Base-by-base conservation (phyloP, 2,329 filamentous ascomycete species). In the Phialophora verrucosa region DNA sequence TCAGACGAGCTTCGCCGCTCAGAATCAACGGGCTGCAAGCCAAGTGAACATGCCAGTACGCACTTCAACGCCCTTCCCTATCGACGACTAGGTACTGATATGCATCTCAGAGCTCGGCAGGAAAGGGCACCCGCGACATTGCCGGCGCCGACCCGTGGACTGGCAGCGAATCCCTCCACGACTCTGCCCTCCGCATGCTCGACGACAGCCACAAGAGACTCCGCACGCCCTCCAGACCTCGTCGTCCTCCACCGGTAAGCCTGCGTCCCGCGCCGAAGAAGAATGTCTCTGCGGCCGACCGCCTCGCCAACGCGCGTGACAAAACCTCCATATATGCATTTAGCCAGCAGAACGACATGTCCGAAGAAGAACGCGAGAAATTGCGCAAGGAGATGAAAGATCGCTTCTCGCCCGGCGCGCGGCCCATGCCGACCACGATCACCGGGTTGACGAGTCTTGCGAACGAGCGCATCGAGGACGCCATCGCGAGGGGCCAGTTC, bases 381-480 rank as follows among this genome's bases (percentile, higher is more conserved):
- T 83, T 91, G 72, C 85, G 88, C 57, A 84, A 85, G 69, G 88
- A 95, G 75, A 85, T 98, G 66, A 89, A 90, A 44, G 93, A 96
- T 64, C 85, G 93, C 0, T 97, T 98, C 72, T 82, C 86, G 17
- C 89, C 93, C 0, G 87, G 84, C 1, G 90, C 88, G 2, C 85
- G 92, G 55, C 83, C 87, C 0, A 86, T 96, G 78, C 92, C 93
- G 1, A 90, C 88, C 63, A 88, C 91, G 0, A 80, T 98, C 1
- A 86, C 90, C 38, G 95, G 93, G 0, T 81, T 99, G 14, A 86
- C 90, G 3, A 91, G 91, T 0, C 79, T 98, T 59, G 95, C 95
- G 1, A 97, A 98, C 76, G 90, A 97, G 78, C 83, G 90, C 25
- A 98, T 99, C 67, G 94, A 97, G 76, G 90, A 97, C 75, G 95